A percentile compares a stretch with the other conserved stretches of the same genome.
Evolutionary conservation across 331 rosid genomes (phyloP).

Genomic region (Acacia pycnantha): DNA sequence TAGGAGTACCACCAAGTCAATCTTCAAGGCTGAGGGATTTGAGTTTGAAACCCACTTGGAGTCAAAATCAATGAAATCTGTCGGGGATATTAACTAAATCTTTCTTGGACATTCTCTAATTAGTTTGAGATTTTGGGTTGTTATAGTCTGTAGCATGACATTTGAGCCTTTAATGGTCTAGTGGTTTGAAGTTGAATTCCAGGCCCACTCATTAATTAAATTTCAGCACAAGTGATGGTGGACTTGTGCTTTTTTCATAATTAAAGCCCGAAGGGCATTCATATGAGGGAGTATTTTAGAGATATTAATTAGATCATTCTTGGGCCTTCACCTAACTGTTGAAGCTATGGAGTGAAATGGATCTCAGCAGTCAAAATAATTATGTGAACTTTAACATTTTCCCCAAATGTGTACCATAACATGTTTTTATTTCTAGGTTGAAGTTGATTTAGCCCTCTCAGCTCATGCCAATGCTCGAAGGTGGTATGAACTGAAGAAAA

Average conservation of each 20-base stretch:
- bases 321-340: background rate
- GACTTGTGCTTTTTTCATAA: background rate
- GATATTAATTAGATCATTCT: background rate
- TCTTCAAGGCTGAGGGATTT: background rate
- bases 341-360: background rate
- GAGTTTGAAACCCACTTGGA: background rate
- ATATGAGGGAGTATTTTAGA: background rate
- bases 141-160: background rate
- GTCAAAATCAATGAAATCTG: background rate
- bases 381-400: conserved; percentile 4
- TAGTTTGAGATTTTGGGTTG: background rate
- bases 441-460: conserved; percentile 91
- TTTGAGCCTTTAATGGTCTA: background rate
- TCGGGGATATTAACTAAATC: background rate
- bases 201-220: background rate
- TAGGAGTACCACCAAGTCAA: background rate
- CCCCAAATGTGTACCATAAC: background rate
- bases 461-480: conserved; percentile 97
- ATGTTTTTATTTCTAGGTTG: conserved; percentile 55
- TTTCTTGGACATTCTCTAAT: background rate
- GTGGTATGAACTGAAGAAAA: conserved; percentile 96
- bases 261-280: background rate
- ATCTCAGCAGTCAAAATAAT: background rate
- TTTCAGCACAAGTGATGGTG: background rate
- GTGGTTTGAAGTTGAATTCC: background rate